Evolutionary conservation across 2,329 filamentous ascomycete species (phyloP).

Genomic region (Ophiocordyceps camponoti-floridani): DNA sequence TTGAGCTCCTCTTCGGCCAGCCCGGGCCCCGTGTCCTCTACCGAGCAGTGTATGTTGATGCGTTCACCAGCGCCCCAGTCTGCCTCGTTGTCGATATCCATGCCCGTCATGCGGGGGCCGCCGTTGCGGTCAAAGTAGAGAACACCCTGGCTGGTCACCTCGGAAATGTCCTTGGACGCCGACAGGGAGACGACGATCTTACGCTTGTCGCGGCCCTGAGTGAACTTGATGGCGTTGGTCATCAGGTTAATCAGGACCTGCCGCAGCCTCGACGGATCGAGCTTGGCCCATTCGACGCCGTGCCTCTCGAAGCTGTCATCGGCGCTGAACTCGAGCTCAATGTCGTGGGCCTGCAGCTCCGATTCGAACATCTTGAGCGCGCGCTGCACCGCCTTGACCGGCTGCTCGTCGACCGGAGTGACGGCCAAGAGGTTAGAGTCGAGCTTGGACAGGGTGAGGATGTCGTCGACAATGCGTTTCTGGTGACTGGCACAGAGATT

Average conservation of each 20-base stretch:
- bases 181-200: slow-evolving; percentile 47
- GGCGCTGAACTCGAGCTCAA: slow-evolving; percentile 50
- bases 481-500: slow-evolving; percentile 65
- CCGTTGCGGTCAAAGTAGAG: slow-evolving; percentile 29
- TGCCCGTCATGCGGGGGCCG: slow-evolving; percentile 13
- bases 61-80: slow-evolving; percentile 59
- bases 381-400: slow-evolving; percentile 46
- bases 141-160: slow-evolving; percentile 20
- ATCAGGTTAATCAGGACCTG: slow-evolving; percentile 65
- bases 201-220: slow-evolving; percentile 38
- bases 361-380: slow-evolving; percentile 67
- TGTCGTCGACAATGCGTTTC: slow-evolving; percentile 52
- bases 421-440: slow-evolving; percentile 55
- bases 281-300: slow-evolving; percentile 50
- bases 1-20: slow-evolving; percentile 47
- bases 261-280: slow-evolving; percentile 57
- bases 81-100: slow-evolving; percentile 29
- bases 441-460: slow-evolving; percentile 49
- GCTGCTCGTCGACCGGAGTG: slow-evolving; percentile 52
- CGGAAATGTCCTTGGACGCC: slow-evolving; percentile 35
- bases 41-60: slow-evolving; percentile 54
- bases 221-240: slow-evolving; percentile 48
- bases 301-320: slow-evolving; percentile 49
- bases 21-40: slow-evolving; percentile 54
- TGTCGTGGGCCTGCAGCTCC: slow-evolving; percentile 54